phyloP scores from a whole-genome alignment of 306 rosid genomes.

The Delonix regia region DNA sequence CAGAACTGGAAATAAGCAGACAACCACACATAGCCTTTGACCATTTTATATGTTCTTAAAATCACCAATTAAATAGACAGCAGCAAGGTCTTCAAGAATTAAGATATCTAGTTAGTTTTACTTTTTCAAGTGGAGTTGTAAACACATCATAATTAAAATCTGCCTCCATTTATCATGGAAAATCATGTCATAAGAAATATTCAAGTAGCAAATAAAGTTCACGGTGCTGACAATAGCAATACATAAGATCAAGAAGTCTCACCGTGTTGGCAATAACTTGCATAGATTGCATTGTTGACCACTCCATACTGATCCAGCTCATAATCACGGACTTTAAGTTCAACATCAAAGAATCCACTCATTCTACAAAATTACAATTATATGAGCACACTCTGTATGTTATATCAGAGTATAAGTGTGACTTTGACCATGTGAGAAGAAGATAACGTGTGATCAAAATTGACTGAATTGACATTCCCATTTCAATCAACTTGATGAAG shows the following conservation, averaged over 20 bases:
- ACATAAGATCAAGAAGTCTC: conserved; percentile 38
- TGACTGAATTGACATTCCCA: conserved; percentile 6
- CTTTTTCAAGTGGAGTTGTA: conserved; percentile 8
- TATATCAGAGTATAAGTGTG: neutral
- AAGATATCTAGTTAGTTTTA: conserved; percentile 5
- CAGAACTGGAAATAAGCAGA: neutral
- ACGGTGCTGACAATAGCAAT: neutral
- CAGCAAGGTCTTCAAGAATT: neutral
- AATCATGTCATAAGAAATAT: neutral
- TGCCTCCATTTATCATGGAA: neutral
- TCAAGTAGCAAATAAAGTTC: conserved; percentile 15
- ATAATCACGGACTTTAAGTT: conserved; percentile 86
- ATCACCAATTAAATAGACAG: conserved; percentile 18
- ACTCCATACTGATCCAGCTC: conserved; percentile 96
- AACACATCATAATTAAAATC: conserved; percentile 13
- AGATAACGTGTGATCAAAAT: neutral
- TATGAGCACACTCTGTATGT: neutral
- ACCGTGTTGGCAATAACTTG: conserved; percentile 95
- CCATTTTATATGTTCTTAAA: neutral
- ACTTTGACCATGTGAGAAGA: neutral
- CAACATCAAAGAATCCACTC: conserved; percentile 67
- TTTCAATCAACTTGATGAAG: conserved; percentile 8
- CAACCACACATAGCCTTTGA: neutral
- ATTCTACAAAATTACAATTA: conserved; percentile 53
- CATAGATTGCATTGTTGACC: conserved; percentile 88